These are phyloP conservation scores for Suillus lakei DNA, from an alignment of 768 basidiomycete species.

Conservation along the genomic window DNA sequence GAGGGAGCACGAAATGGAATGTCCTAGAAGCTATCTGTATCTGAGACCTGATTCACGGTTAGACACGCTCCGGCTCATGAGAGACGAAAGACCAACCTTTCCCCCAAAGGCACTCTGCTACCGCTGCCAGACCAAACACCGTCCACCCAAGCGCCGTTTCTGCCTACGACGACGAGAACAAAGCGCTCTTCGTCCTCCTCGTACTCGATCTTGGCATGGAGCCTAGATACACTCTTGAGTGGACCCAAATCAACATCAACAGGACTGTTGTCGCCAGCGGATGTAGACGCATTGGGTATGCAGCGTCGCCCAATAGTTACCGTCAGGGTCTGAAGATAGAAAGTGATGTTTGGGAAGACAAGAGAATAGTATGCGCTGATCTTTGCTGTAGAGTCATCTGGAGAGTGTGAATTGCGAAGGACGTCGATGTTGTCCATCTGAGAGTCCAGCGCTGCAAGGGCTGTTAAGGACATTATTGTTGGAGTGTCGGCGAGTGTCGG, in stretches of 20 bases:
- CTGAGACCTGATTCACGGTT: constrained; percentile 66
- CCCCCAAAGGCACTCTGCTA: constrained; percentile 81
- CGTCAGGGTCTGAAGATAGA: constrained; percentile 94
- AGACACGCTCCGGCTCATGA: constrained; percentile 6
- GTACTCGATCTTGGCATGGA: constrained; percentile 95
- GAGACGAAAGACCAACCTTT: constrained; percentile 58
- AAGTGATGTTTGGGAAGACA: constrained; percentile 92
- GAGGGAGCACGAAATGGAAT: constrained; percentile 96
- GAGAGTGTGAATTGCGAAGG: not conserved
- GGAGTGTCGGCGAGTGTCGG: constrained; percentile 8
- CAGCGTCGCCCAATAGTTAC: constrained; percentile 94
- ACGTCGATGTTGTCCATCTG: constrained; percentile 2
- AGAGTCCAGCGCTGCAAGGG: constrained; percentile 5
- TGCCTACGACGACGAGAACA: constrained; percentile 88
- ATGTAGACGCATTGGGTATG: constrained; percentile 60
- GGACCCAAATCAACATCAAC: constrained; percentile 94
- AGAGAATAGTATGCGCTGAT: constrained; percentile 94
- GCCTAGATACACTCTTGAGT: constrained; percentile 95
- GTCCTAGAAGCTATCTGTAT: constrained; percentile 97
- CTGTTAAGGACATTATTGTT: constrained; percentile 27
- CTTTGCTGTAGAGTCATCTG: constrained; percentile 59
- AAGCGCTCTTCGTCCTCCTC: constrained; percentile 90
- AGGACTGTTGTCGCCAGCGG: constrained; percentile 52
- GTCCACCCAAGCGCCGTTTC: constrained; percentile 98
- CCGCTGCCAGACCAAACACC: constrained; percentile 95